A percentile compares a stretch with the other conserved stretches of the same genome.
phyloP scores from a whole-genome alignment of 2,329 filamentous ascomycete genomes.

The Ciborinia camelliae region DNA sequence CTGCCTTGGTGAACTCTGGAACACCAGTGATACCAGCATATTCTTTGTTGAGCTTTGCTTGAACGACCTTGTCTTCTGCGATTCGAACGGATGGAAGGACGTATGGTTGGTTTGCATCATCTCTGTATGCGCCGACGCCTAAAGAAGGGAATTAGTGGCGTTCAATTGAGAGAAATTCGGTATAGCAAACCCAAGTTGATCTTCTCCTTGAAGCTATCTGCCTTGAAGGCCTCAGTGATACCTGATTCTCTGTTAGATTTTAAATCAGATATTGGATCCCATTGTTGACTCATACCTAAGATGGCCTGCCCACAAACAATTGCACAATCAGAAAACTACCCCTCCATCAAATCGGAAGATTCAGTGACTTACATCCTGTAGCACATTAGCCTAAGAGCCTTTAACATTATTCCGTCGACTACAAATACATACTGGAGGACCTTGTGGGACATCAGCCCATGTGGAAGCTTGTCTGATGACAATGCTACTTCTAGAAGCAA shows the following conservation, averaged over 20 bases:
- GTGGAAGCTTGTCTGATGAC: slow-evolving; percentile 53
- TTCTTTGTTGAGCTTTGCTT: slow-evolving; percentile 84
- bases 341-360: slow-evolving; percentile 30
- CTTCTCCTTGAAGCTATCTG: slow-evolving; percentile 88
- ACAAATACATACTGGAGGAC: slow-evolving; percentile 73
- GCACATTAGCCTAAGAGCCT: slow-evolving; percentile 16
- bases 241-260: slow-evolving; percentile 47
- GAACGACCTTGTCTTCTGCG: slow-evolving; percentile 83
- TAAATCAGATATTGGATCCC: slow-evolving; percentile 21
- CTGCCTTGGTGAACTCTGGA: slow-evolving; percentile 88
- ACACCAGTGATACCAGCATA: slow-evolving; percentile 97
- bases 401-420: slow-evolving; percentile 8
- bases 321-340: slow-evolving; percentile 35
- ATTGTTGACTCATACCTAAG: slow-evolving; percentile 55
- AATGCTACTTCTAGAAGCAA: slow-evolving; percentile 29
- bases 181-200: slow-evolving; percentile 82
- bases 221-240: slow-evolving; percentile 99
- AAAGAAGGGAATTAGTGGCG: slow-evolving; percentile 26
- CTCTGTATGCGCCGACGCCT: slow-evolving; percentile 97
- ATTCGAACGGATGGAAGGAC: slow-evolving; percentile 89
- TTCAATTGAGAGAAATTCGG: slow-evolving; percentile 12
- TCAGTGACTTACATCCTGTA: slow-evolving; percentile 39
- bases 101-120: slow-evolving; percentile 96
- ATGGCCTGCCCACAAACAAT: slow-evolving; percentile 57
- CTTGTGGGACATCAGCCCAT: slow-evolving; percentile 89